Conservation (phyloP, 192 early-diverging fungal genomes). For the Phlyctochytrium arcticum region DNA sequence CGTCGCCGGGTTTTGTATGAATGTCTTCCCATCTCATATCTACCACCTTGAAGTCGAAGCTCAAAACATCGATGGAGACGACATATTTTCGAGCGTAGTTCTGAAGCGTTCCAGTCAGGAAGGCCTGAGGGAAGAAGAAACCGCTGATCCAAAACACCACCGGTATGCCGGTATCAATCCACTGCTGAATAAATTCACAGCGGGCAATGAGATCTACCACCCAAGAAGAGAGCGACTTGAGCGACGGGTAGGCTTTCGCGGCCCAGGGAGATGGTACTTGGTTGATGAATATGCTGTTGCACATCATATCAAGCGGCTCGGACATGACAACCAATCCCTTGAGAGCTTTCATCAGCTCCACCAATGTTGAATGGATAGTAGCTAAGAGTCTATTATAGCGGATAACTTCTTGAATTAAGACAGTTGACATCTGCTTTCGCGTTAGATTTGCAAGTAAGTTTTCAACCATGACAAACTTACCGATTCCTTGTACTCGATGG, state of each 20-base stretch:
- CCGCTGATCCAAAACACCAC: constrained; percentile 56
- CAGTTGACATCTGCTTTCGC: constrained; percentile 43
- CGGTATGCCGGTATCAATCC: constrained; percentile 55
- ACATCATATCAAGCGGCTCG: constrained; percentile 50
- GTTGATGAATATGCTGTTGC: constrained; percentile 57
- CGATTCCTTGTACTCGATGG: constrained; percentile 56
- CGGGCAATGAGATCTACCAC: constrained; percentile 47
- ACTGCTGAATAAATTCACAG: constrained; percentile 54
- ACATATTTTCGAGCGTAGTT: constrained; percentile 60
- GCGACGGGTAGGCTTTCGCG: constrained; percentile 55
- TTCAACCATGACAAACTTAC: constrained; percentile 8
- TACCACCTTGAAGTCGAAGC: constrained; percentile 56
- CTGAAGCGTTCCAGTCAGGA: constrained; percentile 57
- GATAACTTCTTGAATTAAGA: constrained; percentile 56
- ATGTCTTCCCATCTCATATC: constrained; percentile 52
- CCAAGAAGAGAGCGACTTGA: constrained; percentile 54
- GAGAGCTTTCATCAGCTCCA: constrained; percentile 49
- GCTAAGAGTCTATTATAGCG: constrained; percentile 51
- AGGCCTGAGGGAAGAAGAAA: constrained; percentile 63
- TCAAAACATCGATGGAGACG: constrained; percentile 52
- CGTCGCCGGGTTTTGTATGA: constrained; percentile 44
- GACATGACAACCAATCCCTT: constrained; percentile 58
- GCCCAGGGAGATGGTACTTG: constrained; percentile 48
- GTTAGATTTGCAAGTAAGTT: not conserved
- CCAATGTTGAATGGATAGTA: constrained; percentile 49